A percentile compares a stretch with the other conserved stretches of the same genome.
These are phyloP conservation scores for Dactylellina sp. DNA, from an alignment of 2,329 filamentous ascomycete genomes.

Conservation along the genomic window DNA sequence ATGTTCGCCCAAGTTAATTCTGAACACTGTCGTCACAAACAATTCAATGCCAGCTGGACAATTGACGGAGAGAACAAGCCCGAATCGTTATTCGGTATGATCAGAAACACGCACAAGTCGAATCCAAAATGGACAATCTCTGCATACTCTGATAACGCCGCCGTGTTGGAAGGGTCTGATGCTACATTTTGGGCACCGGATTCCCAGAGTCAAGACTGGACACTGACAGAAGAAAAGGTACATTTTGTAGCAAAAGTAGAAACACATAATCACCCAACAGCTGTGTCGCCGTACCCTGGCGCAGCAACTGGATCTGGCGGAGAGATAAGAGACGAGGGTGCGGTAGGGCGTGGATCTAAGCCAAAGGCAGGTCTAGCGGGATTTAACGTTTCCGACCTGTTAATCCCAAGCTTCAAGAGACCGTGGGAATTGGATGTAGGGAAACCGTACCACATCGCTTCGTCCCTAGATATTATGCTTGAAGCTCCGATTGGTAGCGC, in stretches of 20 bases:
- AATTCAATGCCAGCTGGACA: conserved; percentile 96
- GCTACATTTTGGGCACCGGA: conserved; percentile 89
- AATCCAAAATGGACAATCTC: conserved; percentile 85
- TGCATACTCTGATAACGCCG: conserved; percentile 97
- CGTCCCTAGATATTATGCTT: conserved; percentile 95
- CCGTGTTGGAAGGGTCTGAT: conserved; percentile 81
- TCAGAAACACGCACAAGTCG: conserved; percentile 88
- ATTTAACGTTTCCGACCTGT: conserved; percentile 93
- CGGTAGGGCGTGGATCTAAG: conserved; percentile 89
- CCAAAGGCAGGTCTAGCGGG: conserved; percentile 92
- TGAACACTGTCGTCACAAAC: conserved; percentile 86
- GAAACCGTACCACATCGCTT: conserved; percentile 90
- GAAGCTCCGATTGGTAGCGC: conserved; percentile 96
- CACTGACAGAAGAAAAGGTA: conserved; percentile 83
- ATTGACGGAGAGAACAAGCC: conserved; percentile 86
- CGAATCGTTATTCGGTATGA: conserved; percentile 92
- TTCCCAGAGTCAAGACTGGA: conserved; percentile 87
- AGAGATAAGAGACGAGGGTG: conserved; percentile 94
- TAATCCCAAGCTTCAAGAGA: conserved; percentile 83
- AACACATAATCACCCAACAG: conserved; percentile 97
- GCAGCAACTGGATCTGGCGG: conserved; percentile 95
- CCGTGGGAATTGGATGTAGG: conserved; percentile 95
- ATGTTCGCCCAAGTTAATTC: conserved; percentile 99
- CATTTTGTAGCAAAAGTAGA: conserved; percentile 95
- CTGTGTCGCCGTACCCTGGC: conserved; percentile 91